A percentile compares a stretch with the other conserved stretches of the same genome.
phyloP scores from a whole-genome alignment of 164 flowering plant species.

The Umbellularia californica region DNA sequence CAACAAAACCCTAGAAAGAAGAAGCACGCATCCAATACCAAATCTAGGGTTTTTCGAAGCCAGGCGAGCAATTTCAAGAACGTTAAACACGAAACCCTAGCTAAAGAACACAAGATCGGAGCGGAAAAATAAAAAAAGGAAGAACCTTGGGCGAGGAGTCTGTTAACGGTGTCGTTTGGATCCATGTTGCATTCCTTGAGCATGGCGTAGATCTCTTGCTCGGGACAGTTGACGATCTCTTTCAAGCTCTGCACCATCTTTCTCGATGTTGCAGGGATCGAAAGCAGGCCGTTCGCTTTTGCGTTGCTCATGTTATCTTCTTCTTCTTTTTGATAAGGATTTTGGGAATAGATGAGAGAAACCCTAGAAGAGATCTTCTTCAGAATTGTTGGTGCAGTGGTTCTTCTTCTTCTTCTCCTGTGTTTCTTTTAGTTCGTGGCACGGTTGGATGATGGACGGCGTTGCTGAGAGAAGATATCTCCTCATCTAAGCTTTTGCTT shows the following conservation, averaged over 20 bases:
- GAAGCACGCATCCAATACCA: not conserved
- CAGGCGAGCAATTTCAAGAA: not conserved
- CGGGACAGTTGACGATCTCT: constrained; percentile 65
- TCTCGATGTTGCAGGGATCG: constrained; percentile 58
- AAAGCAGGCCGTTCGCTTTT: constrained; percentile 28
- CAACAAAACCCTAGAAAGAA: not conserved
- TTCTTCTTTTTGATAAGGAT: too few relatives aligned
- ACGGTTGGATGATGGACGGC: too few relatives aligned
- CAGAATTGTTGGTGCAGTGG: too few relatives aligned
- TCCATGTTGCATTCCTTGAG: constrained; percentile 82
- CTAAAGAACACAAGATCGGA: not conserved
- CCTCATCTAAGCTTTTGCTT: too few relatives aligned
- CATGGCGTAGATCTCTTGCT: constrained; percentile 42
- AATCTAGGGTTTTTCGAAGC: not conserved
- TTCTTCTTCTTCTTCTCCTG: too few relatives aligned
- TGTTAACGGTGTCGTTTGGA: constrained; percentile 84
- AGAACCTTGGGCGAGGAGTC: constrained; percentile 83
- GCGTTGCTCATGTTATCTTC: constrained; percentile 2
- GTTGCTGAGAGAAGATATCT: too few relatives aligned
- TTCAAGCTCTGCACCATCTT: constrained; percentile 88
- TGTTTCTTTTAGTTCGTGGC: too few relatives aligned
- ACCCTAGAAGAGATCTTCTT: too few relatives aligned
- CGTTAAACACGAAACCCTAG: not conserved
- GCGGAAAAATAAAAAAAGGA: not conserved
- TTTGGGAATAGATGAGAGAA: too few relatives aligned